phyloP scores from a whole-genome alignment of 306 rosid species.

The Astragalus membranaceus region DNA sequence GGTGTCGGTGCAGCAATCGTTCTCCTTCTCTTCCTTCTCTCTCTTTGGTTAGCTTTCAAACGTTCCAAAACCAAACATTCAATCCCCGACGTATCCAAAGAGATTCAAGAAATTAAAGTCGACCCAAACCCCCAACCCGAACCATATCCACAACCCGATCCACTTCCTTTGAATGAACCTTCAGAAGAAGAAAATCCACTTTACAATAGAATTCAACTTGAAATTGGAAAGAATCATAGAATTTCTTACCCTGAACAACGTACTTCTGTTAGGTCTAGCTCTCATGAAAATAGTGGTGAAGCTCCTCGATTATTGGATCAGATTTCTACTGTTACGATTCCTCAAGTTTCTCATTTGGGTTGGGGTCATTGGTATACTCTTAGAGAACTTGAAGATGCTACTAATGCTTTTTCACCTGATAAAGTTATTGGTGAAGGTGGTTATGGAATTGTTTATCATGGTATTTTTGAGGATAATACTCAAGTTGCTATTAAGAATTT shows the following conservation, averaged over 20 bases:
- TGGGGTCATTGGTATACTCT: slow-evolving; percentile 95
- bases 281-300: slow-evolving; percentile 30
- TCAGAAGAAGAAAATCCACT: slow-evolving; percentile 48
- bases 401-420: slow-evolving; percentile 56
- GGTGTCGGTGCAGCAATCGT: slow-evolving; percentile 68
- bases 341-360: slow-evolving; percentile 92
- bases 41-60: slow-evolving; percentile 56
- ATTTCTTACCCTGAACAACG: slow-evolving; percentile 70
- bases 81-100: slow-evolving; percentile 62
- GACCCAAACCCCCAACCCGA: slow-evolving; percentile 48
- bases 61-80: slow-evolving; percentile 53
- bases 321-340: slow-evolving; percentile 46
- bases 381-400: slow-evolving; percentile 80
- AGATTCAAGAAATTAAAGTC: slow-evolving; percentile 65
- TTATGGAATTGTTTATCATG: slow-evolving; percentile 82
- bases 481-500: slow-evolving; percentile 75
- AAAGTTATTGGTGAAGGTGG: slow-evolving; percentile 90
- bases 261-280: slow-evolving; percentile 32
- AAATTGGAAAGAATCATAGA: slow-evolving; percentile 74
- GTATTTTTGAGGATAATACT: slow-evolving; percentile 54
- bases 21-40: slow-evolving; percentile 56
- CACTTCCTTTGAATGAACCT: slow-evolving; percentile 14
- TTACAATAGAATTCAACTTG: slow-evolving; percentile 49
- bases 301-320: slow-evolving; percentile 41
- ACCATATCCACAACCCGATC: slow-evolving; percentile 30